Base-by-base conservation (phyloP, 441 rosid genomes). In the Populus hybrid region DNA sequence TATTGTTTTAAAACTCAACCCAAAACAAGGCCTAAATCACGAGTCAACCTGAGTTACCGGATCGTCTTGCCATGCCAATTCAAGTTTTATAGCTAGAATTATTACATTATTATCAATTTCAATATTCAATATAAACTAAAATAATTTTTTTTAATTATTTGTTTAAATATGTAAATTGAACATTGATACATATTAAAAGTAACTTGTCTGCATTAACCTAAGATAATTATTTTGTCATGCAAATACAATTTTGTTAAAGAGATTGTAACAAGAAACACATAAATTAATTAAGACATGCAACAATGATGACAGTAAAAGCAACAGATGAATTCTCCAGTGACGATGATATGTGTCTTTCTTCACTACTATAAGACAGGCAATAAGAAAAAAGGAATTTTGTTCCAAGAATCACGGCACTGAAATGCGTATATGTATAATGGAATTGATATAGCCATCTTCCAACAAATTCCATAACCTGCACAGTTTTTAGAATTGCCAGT, bases 11-110 rank as follows among this genome's bases (percentile, higher is more conserved):
- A 40, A 40, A 9, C 0, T 40, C 12, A 40, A 40, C n/a, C 3
- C 3, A 1, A 9, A 0, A 9, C 11, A 36, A 1, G 2, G 1
- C 2, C 40, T 1, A 7, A 7, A 0, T 9, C 1, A 38, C 0
- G 2, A 9, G 12, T 38, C 42, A 6, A 33, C 35, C 35, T 33
- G 7, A 6, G 2, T 38, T 38, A 38, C 10, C 3, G 11, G 2
- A 3, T 9, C 11, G 0, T 38, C 11, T 0, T 9, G 0, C 2
- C 42, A 38, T 38, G 42, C 3, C 12, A 9, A 38, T 38, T 11
- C 42, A 38, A 38, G 11, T 38, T 38, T 38, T 38, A 38, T 38
- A 38, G 0, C 42, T 38, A 9, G 1, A 38, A 38, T 38, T 10
- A 38, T 38, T 38, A 38, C 0, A 9, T 10, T 0, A 9, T 38